phyloP scores from a whole-genome alignment of 2,329 filamentous ascomycete genomes.

The Hirsutella minnesotensis region DNA sequence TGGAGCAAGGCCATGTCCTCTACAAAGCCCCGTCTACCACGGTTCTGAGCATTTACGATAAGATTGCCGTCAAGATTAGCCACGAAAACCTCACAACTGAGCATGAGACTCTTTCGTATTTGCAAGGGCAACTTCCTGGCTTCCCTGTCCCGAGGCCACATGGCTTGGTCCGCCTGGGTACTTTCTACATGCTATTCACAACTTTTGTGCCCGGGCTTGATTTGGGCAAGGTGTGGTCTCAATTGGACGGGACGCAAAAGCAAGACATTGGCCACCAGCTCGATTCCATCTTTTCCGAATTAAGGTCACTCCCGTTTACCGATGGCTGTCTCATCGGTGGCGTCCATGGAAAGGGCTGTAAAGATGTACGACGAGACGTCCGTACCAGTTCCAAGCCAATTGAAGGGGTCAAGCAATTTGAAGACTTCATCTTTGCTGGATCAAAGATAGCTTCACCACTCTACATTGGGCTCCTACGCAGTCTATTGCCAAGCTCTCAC shows the following conservation, averaged over 20 bases:
- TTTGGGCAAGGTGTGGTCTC: conserved; percentile 6
- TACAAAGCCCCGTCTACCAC: conserved; percentile 5
- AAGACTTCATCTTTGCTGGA: conserved; percentile 6
- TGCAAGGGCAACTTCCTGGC: conserved; percentile 4
- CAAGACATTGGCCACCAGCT: conserved; percentile 6
- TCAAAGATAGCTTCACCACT: conserved; percentile 4
- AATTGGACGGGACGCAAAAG: conserved; percentile 6
- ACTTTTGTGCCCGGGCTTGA: conserved; percentile 5
- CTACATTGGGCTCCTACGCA: conserved; percentile 4
- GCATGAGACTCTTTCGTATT: conserved; percentile 5
- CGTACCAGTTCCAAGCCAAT: conserved; percentile 1
- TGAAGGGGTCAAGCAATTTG: conserved; percentile 1
- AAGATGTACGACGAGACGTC: conserved; percentile 4
- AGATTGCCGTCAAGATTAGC: conserved; percentile 6
- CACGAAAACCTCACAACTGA: conserved; percentile 4
- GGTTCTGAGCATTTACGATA: conserved; percentile 5
- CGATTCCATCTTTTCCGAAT: conserved; percentile 3
- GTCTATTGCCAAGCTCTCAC: not conserved
- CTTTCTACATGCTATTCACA: conserved; percentile 5
- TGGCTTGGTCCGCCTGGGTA: conserved; percentile 6
- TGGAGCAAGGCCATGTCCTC: conserved; percentile 4
- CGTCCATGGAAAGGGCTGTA: conserved; percentile 4
- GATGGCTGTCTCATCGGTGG: conserved; percentile 3
- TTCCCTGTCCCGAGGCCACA: conserved; percentile 6
- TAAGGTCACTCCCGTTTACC: conserved; percentile 6